Evolutionary conservation across 2,329 filamentous ascomycete genomes (phyloP).

Genomic region (Massarina eburnea): DNA sequence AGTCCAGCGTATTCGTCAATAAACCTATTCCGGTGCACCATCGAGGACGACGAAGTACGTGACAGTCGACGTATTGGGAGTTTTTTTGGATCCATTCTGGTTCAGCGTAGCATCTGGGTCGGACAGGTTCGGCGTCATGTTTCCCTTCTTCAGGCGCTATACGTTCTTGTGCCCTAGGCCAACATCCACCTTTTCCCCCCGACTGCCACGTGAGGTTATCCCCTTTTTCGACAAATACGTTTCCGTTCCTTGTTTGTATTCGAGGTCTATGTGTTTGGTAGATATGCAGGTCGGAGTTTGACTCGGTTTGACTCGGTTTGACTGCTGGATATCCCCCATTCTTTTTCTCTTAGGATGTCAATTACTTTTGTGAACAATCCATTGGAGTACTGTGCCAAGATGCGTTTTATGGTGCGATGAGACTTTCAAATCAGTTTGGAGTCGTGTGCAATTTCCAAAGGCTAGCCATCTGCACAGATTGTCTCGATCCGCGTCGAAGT

Average conservation of each 20-base stretch:
- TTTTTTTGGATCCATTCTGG: not conserved
- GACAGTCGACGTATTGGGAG: conserved; percentile 4
- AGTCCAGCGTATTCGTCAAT: conserved; percentile 42
- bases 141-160: not conserved
- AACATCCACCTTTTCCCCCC: not conserved
- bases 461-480: too few species aligned
- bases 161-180: not conserved
- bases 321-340: not conserved
- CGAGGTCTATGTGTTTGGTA: not conserved
- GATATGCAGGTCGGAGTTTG: not conserved
- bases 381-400: not conserved
- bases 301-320: not conserved
- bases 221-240: not conserved
- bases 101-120: not conserved
- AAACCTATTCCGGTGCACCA: conserved; percentile 42
- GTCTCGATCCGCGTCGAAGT: not conserved
- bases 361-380: not conserved
- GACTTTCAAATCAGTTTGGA: too few species aligned
- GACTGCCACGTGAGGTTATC: not conserved
- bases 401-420: not conserved
- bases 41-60: conserved; percentile 32
- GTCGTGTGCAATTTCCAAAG: too few species aligned
- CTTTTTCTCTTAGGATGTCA: not conserved
- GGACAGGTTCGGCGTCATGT: not conserved
- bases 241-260: not conserved